Base-by-base conservation (phyloP, 1,139 yeast genomes). In the Diutina sp. region DNA sequence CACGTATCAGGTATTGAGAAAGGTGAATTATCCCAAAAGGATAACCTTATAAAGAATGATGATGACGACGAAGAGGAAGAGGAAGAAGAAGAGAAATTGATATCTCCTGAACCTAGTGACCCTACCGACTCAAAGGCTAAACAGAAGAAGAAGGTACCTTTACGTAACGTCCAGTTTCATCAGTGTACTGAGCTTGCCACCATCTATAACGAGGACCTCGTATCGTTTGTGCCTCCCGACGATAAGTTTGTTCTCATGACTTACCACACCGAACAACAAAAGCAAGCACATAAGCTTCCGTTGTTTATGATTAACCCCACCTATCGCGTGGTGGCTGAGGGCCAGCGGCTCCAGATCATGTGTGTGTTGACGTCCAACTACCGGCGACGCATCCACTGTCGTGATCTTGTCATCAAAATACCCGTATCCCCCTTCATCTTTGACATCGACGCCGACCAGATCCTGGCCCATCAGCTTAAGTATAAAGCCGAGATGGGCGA, bases 161-260 rank as follows among this genome's bases (percentile, higher is more conserved):
- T 75, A 30, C 62, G 73, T n/a, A 73, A 73, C 59, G 73, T 74
- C 51, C 79, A 74, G 62, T 76, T 74, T 59, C 80, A 76, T 57
- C 80, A 76, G 65, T 76, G 80, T 62, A 73, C 75, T 4, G 72
- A 75, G 58, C 64, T 76, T 32, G 71, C 72, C 25, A 64, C 74
- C 16, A 65, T 76, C 14, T 74, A 76, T 61, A 63, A 68, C 25
- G 70, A 74, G 14, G 74, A 74, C 60, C 61, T 75, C 35, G 69
- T 76, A 46, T 67, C 69, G n/a, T 76, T 76, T 60, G 72, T 72
- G 4, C 80, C 80, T 1, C 80, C 80, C 0, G 80, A 76, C 58
- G 79, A 75, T 58, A 69, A 73, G 60, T 76, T 76, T 58, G 64
- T 66, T 3, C 65, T 76, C 3, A 69, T 76, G 69, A 67, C 74